Conservation (phyloP, 345 rosid species). For the Hibiscus tridactylites region DNA sequence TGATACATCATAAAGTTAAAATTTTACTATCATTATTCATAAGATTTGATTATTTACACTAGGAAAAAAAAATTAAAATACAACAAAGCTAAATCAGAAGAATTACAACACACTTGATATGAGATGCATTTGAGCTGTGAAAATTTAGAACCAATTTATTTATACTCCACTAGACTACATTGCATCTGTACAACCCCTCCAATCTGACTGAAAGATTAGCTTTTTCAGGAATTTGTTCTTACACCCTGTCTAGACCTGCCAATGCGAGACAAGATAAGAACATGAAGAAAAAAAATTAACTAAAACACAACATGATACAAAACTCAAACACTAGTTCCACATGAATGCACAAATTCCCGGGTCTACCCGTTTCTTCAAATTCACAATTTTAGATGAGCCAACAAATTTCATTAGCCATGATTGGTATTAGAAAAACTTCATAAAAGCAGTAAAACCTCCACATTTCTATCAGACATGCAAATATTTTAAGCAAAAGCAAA, state of each 20-base stretch:
- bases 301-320: background rate
- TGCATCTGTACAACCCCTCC: conserved; percentile 21
- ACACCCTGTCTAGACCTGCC: background rate
- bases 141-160: background rate
- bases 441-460: background rate
- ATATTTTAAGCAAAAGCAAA: background rate
- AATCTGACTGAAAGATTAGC: background rate
- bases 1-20: too few relatives aligned
- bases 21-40: background rate
- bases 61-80: background rate
- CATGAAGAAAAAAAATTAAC: too few relatives aligned
- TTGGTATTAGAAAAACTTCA: background rate
- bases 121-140: conserved; percentile 1
- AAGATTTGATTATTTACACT: background rate
- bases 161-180: conserved; percentile 3
- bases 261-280: background rate
- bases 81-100: background rate
- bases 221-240: background rate
- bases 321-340: background rate
- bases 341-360: background rate
- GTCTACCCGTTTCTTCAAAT: conserved; percentile 7
- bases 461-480: background rate
- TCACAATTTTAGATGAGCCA: conserved; percentile 25
- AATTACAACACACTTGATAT: background rate
- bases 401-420: background rate